A percentile compares a stretch with the other conserved stretches of the same genome.
Evolutionary conservation across 1,139 yeast genomes (phyloP).

Genomic region (Martiniozyma asiatica): DNA sequence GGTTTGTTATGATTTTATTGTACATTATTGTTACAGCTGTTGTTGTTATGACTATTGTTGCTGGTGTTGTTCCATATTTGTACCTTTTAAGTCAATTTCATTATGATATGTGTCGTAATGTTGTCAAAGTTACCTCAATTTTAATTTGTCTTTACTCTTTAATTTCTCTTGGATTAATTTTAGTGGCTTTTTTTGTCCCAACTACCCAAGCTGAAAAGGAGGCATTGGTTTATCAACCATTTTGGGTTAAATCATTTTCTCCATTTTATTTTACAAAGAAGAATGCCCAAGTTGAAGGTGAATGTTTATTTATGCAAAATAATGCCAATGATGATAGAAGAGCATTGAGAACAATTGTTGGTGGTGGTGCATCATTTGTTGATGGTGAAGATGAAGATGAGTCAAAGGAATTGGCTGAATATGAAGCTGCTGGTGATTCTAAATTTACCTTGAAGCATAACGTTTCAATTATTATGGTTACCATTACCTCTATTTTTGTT

Average conservation of each 20-base stretch:
- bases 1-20: slow-evolving; percentile 38
- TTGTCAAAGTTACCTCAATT: slow-evolving; percentile 45
- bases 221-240: slow-evolving; percentile 55
- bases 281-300: slow-evolving; percentile 38
- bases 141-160: slow-evolving; percentile 48
- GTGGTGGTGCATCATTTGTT: slow-evolving; percentile 26
- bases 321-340: slow-evolving; percentile 35
- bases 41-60: slow-evolving; percentile 55
- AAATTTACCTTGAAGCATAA: slow-evolving; percentile 19
- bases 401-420: slow-evolving; percentile 13
- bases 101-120: slow-evolving; percentile 42
- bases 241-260: slow-evolving; percentile 62
- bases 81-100: slow-evolving; percentile 37
- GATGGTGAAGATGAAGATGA: slow-evolving; percentile 28
- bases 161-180: slow-evolving; percentile 38
- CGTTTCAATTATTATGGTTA: slow-evolving; percentile 35
- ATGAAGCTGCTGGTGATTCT: slow-evolving; percentile 12
- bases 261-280: slow-evolving; percentile 43
- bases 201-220: slow-evolving; percentile 45
- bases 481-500: slow-evolving; percentile 39
- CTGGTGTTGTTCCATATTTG: slow-evolving; percentile 53
- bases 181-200: slow-evolving; percentile 40
- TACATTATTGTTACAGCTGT: slow-evolving; percentile 48
- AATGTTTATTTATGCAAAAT: slow-evolving; percentile 37
- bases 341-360: slow-evolving; percentile 28